Conservation (phyloP, 2,329 filamentous ascomycete species). For the Fusarium euwallaceae region DNA sequence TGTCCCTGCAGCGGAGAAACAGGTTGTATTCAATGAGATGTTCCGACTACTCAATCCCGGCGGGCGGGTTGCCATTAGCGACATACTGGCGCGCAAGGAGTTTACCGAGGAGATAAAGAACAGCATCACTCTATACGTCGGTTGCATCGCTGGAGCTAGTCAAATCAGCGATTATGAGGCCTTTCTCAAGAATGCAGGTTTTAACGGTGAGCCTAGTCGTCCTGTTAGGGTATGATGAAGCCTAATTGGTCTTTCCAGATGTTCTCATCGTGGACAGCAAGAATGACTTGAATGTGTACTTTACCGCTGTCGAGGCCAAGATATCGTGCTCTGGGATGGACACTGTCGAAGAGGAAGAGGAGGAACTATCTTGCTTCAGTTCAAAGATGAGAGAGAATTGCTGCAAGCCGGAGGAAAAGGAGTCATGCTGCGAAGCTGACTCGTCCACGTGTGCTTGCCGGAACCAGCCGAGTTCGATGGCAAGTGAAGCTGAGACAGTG, state of each 20-base stretch:
- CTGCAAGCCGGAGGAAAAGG: background rate
- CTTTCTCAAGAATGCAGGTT: constrained; percentile 65
- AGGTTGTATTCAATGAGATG: constrained; percentile 68
- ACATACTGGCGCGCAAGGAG: constrained; percentile 67
- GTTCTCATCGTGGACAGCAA: background rate
- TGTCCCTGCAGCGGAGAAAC: constrained; percentile 57
- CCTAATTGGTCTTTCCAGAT: background rate
- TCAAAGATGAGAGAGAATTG: background rate
- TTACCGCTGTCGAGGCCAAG: background rate
- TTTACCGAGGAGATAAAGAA: constrained; percentile 62
- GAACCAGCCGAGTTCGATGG: background rate
- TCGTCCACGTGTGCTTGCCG: background rate
- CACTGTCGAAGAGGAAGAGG: background rate
- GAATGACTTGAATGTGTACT: background rate
- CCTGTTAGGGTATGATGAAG: too few species aligned
- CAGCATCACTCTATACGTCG: constrained; percentile 68
- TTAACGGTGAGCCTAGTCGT: constrained; percentile 54
- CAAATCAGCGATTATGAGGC: constrained; percentile 63
- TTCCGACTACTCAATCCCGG: constrained; percentile 68
- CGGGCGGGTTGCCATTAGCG: constrained; percentile 70
- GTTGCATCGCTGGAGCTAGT: constrained; percentile 71
- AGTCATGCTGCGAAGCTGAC: background rate
- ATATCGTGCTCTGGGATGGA: background rate
- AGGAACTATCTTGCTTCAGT: too few species aligned
- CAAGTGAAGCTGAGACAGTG: background rate